Percentiles rank a stretch among this genome's conserved stretches.
Conservation (phyloP, 2,329 filamentous ascomycete genomes). For the Phaeophleospora eucalypticola region DNA sequence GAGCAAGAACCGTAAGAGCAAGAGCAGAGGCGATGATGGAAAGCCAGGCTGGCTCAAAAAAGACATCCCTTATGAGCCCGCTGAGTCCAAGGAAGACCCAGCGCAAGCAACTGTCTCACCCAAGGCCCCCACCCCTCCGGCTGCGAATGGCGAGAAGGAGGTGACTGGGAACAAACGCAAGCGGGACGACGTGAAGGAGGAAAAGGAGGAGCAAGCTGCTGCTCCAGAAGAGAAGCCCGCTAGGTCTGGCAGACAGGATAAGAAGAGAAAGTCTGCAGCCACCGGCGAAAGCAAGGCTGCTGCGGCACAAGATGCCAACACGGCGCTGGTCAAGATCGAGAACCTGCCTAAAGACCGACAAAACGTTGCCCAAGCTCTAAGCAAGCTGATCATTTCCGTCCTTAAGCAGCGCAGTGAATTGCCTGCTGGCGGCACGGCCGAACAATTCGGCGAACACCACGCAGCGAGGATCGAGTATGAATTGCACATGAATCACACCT, state of each 20-base stretch:
- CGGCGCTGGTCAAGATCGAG: constrained; percentile 37
- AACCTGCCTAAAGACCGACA: constrained; percentile 63
- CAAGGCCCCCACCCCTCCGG: constrained; percentile 4
- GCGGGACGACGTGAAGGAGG: constrained; percentile 22
- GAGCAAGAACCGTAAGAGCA: constrained; percentile 57
- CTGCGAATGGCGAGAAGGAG: constrained; percentile 6
- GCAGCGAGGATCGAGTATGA: constrained; percentile 77
- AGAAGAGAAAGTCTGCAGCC: constrained; percentile 35
- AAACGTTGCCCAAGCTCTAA: constrained; percentile 64
- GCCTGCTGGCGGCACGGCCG: constrained; percentile 59
- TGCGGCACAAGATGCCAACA: constrained; percentile 26
- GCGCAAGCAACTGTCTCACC: constrained; percentile 6
- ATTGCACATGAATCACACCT: constrained; percentile 53
- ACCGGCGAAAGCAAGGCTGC: constrained; percentile 14
- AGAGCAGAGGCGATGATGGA: constrained; percentile 30
- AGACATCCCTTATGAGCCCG: constrained; percentile 18
- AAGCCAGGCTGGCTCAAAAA: constrained; percentile 32
- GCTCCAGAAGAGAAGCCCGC: constrained; percentile 20
- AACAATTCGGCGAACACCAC: constrained; percentile 63
- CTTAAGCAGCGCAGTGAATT: constrained; percentile 63
- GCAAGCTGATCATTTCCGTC: constrained; percentile 64
- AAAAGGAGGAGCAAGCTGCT: constrained; percentile 9
- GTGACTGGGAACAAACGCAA: constrained; percentile 32
- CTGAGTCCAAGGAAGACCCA: constrained; percentile 8
- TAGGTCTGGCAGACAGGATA: constrained; percentile 27